These are phyloP conservation scores for Mortierella antarctica DNA, from an alignment of 192 early-diverging fungal genomes.

Conservation along the genomic window DNA sequence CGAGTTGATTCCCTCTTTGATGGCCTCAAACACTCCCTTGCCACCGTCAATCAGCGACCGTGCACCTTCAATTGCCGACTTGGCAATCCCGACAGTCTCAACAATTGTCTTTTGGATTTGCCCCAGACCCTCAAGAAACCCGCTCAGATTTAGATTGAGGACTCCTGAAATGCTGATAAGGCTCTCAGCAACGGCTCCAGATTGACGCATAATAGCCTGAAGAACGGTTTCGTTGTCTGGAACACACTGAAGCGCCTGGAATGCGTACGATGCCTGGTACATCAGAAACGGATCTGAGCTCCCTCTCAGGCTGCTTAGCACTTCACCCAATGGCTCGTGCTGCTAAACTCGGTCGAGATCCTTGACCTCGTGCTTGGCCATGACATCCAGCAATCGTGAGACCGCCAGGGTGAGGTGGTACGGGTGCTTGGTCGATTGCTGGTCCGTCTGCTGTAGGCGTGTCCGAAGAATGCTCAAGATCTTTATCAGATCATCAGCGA, in stretches of 20 bases:
- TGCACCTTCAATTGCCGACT: too few relatives aligned
- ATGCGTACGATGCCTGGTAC: constrained; percentile 1
- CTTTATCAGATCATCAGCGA: background rate
- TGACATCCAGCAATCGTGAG: background rate
- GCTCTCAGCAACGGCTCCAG: background rate
- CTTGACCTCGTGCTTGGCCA: background rate
- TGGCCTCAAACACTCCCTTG: background rate
- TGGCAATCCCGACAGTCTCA: too few relatives aligned
- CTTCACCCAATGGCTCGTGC: background rate
- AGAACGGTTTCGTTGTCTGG: background rate
- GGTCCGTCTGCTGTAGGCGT: background rate
- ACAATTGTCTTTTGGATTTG: too few relatives aligned
- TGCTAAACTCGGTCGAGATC: background rate
- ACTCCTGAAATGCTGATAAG: background rate
- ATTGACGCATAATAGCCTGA: background rate
- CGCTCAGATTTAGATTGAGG: background rate
- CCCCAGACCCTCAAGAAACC: background rate
- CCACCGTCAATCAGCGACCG: background rate
- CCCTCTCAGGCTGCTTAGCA: background rate
- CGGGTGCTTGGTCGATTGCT: background rate
- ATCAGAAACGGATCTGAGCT: background rate
- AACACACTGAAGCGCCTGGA: background rate
- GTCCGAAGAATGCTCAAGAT: background rate
- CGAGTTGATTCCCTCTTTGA: background rate
- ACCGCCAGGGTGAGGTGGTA: background rate